Evolutionary conservation across 192 early-diverging fungal species (phyloP).

Genomic region (Rhizophagus sp.): DNA sequence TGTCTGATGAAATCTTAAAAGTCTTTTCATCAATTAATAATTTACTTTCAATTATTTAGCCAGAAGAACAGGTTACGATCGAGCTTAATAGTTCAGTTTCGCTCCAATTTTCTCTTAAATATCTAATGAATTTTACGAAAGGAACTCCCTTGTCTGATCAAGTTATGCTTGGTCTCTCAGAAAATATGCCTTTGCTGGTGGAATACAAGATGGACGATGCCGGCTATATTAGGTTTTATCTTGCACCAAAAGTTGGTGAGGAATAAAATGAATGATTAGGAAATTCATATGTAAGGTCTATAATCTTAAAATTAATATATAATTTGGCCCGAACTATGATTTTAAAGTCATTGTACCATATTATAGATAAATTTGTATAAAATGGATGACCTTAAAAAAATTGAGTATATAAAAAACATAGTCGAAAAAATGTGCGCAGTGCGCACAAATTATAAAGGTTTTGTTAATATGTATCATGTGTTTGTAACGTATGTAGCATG

Average conservation of each 20-base stretch:
- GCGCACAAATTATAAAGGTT: no score
- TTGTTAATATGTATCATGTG: no score
- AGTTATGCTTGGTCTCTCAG: conserved; percentile 81
- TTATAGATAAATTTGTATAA: not conserved
- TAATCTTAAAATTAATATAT: not conserved
- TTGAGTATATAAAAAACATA: not conserved
- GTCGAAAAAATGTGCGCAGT: no score
- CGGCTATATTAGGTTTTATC: conserved; percentile 93
- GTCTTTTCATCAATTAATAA: not conserved
- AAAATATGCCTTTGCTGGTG: conserved; percentile 89
- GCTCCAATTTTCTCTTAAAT: conserved; percentile 92
- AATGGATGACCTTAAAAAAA: not conserved
- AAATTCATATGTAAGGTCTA: no score
- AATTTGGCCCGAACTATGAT: not conserved
- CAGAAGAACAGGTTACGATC: conserved; percentile 62
- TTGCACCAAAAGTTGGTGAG: conserved; percentile 63
- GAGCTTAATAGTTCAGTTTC: conserved; percentile 77
- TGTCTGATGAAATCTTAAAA: not conserved
- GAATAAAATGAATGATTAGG: conserved; percentile 26
- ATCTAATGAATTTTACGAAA: conserved; percentile 93
- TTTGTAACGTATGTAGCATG: no score
- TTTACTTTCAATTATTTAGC: conserved; percentile 4
- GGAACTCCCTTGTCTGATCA: conserved; percentile 78
- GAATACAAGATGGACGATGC: conserved; percentile 90
- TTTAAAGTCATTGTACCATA: not conserved